Conservation (phyloP, 495 filamentous ascomycete genomes). For the Trichoderma parareesei region DNA sequence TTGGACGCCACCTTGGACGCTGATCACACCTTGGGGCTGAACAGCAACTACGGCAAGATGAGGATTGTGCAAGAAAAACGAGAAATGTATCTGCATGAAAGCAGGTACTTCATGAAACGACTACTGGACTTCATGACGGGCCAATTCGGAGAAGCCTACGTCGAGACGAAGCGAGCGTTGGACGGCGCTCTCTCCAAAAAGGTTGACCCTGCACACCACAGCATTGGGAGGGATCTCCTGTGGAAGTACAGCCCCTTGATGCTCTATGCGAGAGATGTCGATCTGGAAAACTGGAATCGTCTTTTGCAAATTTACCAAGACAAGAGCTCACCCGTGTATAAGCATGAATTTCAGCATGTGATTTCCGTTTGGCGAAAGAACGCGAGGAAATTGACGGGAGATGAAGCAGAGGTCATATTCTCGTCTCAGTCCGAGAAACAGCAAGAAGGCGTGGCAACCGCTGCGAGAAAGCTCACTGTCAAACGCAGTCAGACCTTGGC, state of each 20-base stretch:
- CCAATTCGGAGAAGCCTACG: conserved; percentile 67
- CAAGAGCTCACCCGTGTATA: conserved; percentile 65
- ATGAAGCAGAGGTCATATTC: conserved; percentile 84
- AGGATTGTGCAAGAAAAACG: conserved; percentile 88
- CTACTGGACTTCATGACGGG: conserved; percentile 72
- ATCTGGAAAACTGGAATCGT: conserved; percentile 68
- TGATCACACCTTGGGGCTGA: conserved; percentile 48
- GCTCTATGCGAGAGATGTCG: conserved; percentile 78
- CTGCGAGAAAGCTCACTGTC: conserved; percentile 85
- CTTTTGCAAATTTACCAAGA: conserved; percentile 73
- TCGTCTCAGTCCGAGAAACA: conserved; percentile 79
- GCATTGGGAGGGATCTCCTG: conserved; percentile 45
- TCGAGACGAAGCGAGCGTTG: conserved; percentile 51
- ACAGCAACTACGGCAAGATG: conserved; percentile 83
- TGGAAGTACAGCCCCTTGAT: conserved; percentile 82
- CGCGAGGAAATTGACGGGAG: conserved; percentile 66
- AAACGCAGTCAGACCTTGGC: conserved; percentile 75
- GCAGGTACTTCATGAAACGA: conserved; percentile 61
- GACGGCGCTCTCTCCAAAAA: conserved; percentile 46
- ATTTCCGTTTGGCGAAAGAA: conserved; percentile 73
- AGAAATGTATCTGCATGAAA: conserved; percentile 71
- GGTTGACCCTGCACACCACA: conserved; percentile 45
- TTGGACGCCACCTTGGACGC: conserved; percentile 40
- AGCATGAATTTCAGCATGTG: conserved; percentile 74
- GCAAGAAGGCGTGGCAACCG: conserved; percentile 60